Percentiles rank a stretch among this genome's conserved stretches.
Evolutionary conservation across 2,329 filamentous ascomycete genomes (phyloP).

Genomic region (Diplocarpon rosae): DNA sequence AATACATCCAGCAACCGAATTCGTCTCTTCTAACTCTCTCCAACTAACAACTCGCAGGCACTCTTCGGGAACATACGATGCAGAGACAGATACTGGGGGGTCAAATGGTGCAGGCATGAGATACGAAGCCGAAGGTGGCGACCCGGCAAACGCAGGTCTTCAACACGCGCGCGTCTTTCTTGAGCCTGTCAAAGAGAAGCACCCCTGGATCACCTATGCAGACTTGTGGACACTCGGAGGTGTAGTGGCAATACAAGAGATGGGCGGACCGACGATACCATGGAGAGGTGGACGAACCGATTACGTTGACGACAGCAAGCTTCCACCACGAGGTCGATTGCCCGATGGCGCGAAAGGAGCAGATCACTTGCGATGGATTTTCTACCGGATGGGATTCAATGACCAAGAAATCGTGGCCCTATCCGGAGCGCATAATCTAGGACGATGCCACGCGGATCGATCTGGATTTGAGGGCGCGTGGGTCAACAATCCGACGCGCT

Average conservation of each 20-base stretch:
- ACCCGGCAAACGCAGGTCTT: constrained; percentile 53
- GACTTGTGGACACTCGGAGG: constrained; percentile 56
- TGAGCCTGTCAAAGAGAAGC: constrained; percentile 46
- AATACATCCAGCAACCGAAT: constrained; percentile 13
- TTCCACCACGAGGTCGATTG: constrained; percentile 46
- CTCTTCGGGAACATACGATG: constrained; percentile 51
- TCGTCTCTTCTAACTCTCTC: not conserved
- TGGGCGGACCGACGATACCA: constrained; percentile 46
- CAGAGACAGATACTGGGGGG: constrained; percentile 47
- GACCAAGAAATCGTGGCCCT: constrained; percentile 50
- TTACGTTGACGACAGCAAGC: constrained; percentile 47
- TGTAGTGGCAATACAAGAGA: constrained; percentile 44
- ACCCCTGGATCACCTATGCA: constrained; percentile 54
- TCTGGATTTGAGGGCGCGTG: constrained; percentile 48
- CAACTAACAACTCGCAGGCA: constrained; percentile 34
- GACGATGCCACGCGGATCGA: constrained; percentile 43
- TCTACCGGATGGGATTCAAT: constrained; percentile 49
- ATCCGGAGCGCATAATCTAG: constrained; percentile 44
- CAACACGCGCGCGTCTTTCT: constrained; percentile 53
- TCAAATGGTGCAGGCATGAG: constrained; percentile 57
- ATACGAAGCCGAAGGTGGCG: constrained; percentile 52
- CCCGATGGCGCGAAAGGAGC: constrained; percentile 43
- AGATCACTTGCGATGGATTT: constrained; percentile 44
- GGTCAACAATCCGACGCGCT: constrained; percentile 47
- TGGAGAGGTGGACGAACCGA: constrained; percentile 51